phyloP scores from a whole-genome alignment of 306 rosid genomes.

The Castanospermum australe region DNA sequence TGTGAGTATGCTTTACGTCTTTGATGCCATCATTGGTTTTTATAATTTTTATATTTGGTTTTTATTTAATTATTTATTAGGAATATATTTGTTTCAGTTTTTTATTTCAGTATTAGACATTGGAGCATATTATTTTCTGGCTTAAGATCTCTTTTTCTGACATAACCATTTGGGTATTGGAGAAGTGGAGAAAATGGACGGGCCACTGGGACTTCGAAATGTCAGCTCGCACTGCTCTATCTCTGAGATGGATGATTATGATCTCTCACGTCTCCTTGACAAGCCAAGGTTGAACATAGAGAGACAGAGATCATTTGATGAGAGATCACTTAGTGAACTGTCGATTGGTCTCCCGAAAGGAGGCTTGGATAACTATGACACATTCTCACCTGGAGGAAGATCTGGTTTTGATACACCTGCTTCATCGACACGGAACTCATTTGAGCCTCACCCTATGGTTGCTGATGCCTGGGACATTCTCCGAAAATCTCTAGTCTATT shows the following conservation, averaged over 20 bases:
- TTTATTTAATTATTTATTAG: constrained; percentile 6
- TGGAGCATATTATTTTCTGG: background rate
- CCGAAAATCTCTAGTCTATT: constrained; percentile 70
- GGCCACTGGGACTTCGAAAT: constrained; percentile 57
- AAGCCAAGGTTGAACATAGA: constrained; percentile 76
- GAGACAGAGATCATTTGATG: constrained; percentile 90
- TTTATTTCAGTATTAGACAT: constrained; percentile 22
- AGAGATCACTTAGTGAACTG: constrained; percentile 88
- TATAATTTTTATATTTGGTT: background rate
- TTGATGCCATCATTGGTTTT: constrained; percentile 15
- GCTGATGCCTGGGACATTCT: constrained; percentile 96
- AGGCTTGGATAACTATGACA: constrained; percentile 66
- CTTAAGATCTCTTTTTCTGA: constrained; percentile 22
- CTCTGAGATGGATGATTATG: constrained; percentile 77
- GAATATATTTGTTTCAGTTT: background rate
- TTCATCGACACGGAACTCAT: constrained; percentile 76
- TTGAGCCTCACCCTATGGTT: constrained; percentile 95
- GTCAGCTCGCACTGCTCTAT: constrained; percentile 75
- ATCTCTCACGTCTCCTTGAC: constrained; percentile 70
- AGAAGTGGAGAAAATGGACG: constrained; percentile 60
- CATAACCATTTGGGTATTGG: constrained; percentile 11
- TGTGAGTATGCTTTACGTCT: constrained; percentile 13
- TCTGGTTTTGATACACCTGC: constrained; percentile 81
- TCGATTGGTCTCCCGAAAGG: constrained; percentile 58
- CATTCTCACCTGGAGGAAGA: constrained; percentile 73